Conservation (phyloP, 208 protist species). For the Acanthamoeba culbertsoni region DNA sequence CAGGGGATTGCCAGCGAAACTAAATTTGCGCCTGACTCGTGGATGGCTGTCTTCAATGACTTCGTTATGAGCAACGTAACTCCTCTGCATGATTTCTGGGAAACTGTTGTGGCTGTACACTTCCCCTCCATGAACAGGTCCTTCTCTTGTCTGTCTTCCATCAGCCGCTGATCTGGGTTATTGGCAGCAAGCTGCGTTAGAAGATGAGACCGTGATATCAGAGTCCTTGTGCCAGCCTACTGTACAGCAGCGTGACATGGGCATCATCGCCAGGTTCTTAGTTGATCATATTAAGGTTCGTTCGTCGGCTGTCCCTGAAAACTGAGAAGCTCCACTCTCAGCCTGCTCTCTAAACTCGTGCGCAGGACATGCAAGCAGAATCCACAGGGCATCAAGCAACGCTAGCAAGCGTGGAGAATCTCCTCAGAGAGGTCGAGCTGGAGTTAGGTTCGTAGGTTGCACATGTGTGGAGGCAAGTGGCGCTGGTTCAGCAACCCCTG, state of each 20-base stretch:
- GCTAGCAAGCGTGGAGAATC: neutral
- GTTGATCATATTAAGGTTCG: neutral
- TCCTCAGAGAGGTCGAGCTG: neutral
- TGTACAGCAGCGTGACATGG: neutral
- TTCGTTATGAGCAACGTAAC: neutral
- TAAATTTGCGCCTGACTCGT: neutral
- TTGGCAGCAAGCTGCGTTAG: too few species aligned
- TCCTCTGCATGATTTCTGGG: neutral
- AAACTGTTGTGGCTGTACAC: neutral
- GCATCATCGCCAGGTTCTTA: neutral
- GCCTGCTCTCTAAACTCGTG: too few species aligned
- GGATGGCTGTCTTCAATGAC: neutral
- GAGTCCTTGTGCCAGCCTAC: neutral
- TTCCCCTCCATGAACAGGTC: neutral
- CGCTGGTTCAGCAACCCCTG: too few species aligned
- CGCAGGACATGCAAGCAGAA: neutral
- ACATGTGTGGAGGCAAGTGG: too few species aligned
- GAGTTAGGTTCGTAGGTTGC: neutral
- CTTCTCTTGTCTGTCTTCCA: too few species aligned
- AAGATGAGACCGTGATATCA: neutral
- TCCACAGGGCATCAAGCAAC: neutral
- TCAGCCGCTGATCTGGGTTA: too few species aligned
- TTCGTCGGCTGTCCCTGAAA: too few species aligned
- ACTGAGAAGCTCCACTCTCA: too few species aligned
- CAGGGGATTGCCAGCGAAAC: neutral